Conservation (phyloP, 495 filamentous ascomycete genomes). For the Daldinia bambusicola region DNA sequence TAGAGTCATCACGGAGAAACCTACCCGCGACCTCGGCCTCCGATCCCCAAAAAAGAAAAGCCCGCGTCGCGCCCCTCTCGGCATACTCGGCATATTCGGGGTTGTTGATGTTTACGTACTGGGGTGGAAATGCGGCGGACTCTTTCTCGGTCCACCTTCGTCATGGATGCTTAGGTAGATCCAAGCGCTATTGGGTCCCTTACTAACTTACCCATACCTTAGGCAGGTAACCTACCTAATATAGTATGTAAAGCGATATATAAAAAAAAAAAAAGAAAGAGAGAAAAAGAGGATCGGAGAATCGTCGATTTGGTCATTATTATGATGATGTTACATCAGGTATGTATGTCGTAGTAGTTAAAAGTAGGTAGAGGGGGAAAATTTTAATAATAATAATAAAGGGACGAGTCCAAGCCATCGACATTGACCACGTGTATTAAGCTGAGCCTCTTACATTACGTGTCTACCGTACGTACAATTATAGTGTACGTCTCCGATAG, state of each 20-base stretch:
- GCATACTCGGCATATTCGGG: neutral
- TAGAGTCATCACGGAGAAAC: neutral
- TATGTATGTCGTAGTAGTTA: conserved; percentile 2
- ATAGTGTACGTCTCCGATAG: neutral
- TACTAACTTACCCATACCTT: neutral
- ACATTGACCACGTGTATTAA: conserved; percentile 16
- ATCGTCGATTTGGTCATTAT: conserved; percentile 1
- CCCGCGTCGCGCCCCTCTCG: neutral
- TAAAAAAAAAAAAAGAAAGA: neutral
- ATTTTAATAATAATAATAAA: neutral
- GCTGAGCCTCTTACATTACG: conserved; percentile 31
- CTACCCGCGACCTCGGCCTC: neutral
- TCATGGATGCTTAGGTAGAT: neutral
- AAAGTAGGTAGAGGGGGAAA: neutral
- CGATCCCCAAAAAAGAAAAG: neutral
- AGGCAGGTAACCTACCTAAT: no score
- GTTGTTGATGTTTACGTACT: neutral
- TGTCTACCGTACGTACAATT: neutral
- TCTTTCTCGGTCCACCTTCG: neutral
- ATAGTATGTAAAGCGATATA: neutral
- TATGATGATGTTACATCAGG: no score
- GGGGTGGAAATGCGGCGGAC: neutral
- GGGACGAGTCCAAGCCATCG: conserved; percentile 11
- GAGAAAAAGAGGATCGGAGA: neutral
- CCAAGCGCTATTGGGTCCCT: neutral